Evolutionary conservation across 192 early-diverging fungal genomes (phyloP).

Genomic region (Backusella sp.): DNA sequence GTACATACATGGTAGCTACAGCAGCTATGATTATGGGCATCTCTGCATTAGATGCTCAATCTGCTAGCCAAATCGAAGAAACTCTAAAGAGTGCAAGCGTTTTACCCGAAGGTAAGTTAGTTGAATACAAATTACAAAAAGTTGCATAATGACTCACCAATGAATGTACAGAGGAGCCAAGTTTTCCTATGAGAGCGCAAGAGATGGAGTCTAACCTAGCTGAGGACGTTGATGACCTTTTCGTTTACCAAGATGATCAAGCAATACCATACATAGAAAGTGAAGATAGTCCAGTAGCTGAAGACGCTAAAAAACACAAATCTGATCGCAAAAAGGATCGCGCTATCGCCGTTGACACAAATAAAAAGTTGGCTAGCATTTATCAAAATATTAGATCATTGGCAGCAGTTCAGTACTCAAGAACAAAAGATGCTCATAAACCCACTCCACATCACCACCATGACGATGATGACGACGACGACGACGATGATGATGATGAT

Average conservation of each 20-base stretch:
- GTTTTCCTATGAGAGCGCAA: neutral
- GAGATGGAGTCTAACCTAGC: neutral
- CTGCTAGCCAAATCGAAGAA: neutral
- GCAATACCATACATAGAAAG: neutral
- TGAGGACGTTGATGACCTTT: neutral
- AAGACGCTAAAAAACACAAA: neutral
- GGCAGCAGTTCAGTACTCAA: neutral
- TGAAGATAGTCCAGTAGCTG: neutral
- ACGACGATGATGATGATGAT: neutral
- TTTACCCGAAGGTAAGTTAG: neutral
- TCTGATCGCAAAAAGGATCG: neutral
- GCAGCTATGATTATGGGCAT: neutral
- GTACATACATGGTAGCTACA: slow-evolving; percentile 7
- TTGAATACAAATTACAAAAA: neutral
- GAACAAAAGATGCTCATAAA: neutral
- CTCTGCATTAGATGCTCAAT: neutral
- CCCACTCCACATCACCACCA: neutral
- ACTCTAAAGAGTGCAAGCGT: neutral
- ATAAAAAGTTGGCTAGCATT: neutral
- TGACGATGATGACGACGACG: neutral
- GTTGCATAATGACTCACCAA: neutral
- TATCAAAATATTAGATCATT: neutral
- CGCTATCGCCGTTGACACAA: neutral
- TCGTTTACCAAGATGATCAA: neutral
- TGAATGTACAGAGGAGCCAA: neutral